Base-by-base conservation (phyloP, 148 eudicot genomes). In the Agrostemma githago region DNA sequence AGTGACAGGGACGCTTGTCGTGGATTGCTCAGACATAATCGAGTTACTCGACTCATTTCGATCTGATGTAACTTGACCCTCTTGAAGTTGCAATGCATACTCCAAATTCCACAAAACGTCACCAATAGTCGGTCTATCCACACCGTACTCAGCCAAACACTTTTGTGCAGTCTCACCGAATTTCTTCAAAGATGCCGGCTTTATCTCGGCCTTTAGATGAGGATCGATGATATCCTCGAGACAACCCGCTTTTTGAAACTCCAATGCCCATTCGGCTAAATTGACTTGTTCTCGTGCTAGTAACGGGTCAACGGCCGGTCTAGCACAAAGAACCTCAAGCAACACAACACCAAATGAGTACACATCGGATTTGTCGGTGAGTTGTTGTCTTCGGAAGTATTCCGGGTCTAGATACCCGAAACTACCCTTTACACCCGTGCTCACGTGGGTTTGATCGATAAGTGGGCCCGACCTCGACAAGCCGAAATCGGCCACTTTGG, bases 401-500 rank as follows among this genome's bases (percentile, higher is more conserved):
- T 94, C 98, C 0, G 98, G 98, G 77, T 94, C 98, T 34, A 94
- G 85, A 73, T 94, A 94, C 21, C 98, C 98, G 57, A 94, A 94
- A 69, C 98, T 94, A 43, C 98, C 98, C 79, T 94, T 94, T 53
- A 94, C 98, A 3, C 98, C 98, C 0, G 98, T 94, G 87, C 98
- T 94, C 44, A 94, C 98, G 72, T 94, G 98, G 38, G 97, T 89
- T 88, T 94, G 93, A 63, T 92, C 76, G 4, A 94, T 79, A 46
- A 88, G 90, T 2, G 98, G 98, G 12, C 98, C 98, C 0, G 92
- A 84, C 38, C 94, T 87, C 15, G 98, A 94, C 60, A 94, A 87
- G 20, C 98, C 98, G 48, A 94, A 94, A 86, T 94, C 98, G 40
- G 97, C 96, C 66, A 94, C 98, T 78, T 94, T 94, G n/a, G 98